These are phyloP conservation scores for Tolypocladium ovalisporum DNA, from an alignment of 2,329 filamentous ascomycete genomes.

Conservation along the genomic window DNA sequence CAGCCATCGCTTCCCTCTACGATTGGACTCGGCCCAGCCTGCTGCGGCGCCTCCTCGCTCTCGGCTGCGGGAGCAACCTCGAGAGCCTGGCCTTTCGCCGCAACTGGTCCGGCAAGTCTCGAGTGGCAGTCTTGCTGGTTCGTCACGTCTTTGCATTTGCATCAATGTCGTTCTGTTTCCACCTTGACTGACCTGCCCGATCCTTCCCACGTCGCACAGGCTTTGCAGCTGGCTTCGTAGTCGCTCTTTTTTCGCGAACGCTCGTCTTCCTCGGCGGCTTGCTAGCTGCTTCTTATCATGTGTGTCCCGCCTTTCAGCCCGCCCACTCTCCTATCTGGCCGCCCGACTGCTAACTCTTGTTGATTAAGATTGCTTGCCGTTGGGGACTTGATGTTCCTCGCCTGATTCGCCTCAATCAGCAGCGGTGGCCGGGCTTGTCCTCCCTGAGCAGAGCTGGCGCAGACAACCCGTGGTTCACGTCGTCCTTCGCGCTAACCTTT, in stretches of 20 bases:
- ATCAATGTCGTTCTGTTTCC: neutral
- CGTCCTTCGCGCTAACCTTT: constrained; percentile 64
- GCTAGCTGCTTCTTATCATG: constrained; percentile 52
- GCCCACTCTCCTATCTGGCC: neutral
- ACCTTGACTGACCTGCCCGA: neutral
- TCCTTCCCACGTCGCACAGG: constrained; percentile 27
- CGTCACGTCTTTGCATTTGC: constrained; percentile 5
- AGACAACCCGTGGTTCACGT: constrained; percentile 52
- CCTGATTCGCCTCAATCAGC: constrained; percentile 22
- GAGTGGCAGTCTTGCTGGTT: constrained; percentile 42
- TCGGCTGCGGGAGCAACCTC: constrained; percentile 4
- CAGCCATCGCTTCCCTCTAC: constrained; percentile 8
- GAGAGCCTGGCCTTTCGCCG: constrained; percentile 10
- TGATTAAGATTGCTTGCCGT: constrained; percentile 27
- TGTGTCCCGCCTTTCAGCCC: constrained; percentile 23
- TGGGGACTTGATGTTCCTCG: constrained; percentile 30
- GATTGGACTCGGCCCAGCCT: constrained; percentile 9
- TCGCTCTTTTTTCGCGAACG: constrained; percentile 61
- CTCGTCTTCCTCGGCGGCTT: constrained; percentile 58
- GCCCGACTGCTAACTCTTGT: neutral
- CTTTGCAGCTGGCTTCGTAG: constrained; percentile 50
- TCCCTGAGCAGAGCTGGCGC: constrained; percentile 37
- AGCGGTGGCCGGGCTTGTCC: constrained; percentile 21
- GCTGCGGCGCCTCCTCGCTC: constrained; percentile 9
- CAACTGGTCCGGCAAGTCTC: constrained; percentile 37